Conservation (phyloP, 371 early-diverging fungal species). For the Mycotypha africana region DNA sequence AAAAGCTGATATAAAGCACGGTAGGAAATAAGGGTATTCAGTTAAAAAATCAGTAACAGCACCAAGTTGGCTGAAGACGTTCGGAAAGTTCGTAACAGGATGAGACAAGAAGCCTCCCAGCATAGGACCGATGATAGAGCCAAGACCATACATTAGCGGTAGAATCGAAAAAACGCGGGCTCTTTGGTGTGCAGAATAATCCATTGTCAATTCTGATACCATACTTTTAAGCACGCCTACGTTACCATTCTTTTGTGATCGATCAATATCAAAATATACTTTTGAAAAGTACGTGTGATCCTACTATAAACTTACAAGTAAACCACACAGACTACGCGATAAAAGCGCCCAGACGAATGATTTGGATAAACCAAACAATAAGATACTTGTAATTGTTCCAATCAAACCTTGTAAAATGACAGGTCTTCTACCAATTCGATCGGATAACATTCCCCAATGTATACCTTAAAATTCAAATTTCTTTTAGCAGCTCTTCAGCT, state of each 20-base stretch:
- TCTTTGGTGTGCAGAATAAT: constrained; percentile 27
- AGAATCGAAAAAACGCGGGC: constrained; percentile 52
- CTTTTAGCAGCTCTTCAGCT: too few species aligned
- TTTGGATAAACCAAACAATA: constrained; percentile 73
- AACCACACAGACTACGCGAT: constrained; percentile 64
- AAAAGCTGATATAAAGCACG: constrained; percentile 67
- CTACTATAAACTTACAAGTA: constrained; percentile 39
- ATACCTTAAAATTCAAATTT: constrained; percentile 20
- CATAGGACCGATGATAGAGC: constrained; percentile 63
- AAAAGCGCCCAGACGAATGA: constrained; percentile 63
- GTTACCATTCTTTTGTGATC: constrained; percentile 52
- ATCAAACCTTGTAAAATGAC: constrained; percentile 74
- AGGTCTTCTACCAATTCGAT: constrained; percentile 67
- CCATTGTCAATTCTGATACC: constrained; percentile 77
- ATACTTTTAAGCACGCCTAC: constrained; percentile 84
- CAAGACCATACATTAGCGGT: constrained; percentile 54
- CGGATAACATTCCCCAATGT: constrained; percentile 62
- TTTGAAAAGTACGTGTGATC: too few species aligned
- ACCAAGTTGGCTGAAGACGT: constrained; percentile 54
- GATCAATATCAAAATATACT: too few species aligned
- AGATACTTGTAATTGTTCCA: constrained; percentile 62
- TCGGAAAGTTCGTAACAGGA: constrained; percentile 66
- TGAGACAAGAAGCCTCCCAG: constrained; percentile 75
- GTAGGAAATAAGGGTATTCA: constrained; percentile 78
- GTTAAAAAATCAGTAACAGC: constrained; percentile 49